Evolutionary conservation across 495 filamentous ascomycete species (phyloP), one percentile per base, ranked within the genome.

Genomic region (Beverwykella pulmonaria): DNA sequence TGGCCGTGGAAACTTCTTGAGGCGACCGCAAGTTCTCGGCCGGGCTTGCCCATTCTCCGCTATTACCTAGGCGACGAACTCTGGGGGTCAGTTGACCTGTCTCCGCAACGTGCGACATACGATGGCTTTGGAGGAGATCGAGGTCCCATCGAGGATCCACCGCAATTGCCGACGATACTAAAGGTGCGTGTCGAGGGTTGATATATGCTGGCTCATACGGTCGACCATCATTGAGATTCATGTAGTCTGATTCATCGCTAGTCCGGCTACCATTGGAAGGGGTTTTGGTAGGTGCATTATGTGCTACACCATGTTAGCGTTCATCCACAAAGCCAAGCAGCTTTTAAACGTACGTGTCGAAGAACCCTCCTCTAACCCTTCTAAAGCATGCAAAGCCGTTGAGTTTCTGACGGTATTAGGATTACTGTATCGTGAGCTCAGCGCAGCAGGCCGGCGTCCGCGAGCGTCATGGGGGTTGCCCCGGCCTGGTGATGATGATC

Each of bases 51-150:
- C 55, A 70, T 34, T 76, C 72, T 25, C 39, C 52, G 62, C 73
- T 75, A 34, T 60, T 59, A 14, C 59, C 65, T 29, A 70, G 66
- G 46, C 58, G 63, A 23, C 75, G 71, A 29, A 70, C 60, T 22
- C 79, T 73, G 2, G 79, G 79, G 22, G 74, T 75, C 22, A 82
- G 74, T 52, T 81, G 78, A 26, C 80, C 80, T 20, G 72, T 78
- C 61, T 82, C 80, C n/a, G 80, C 79, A 39, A 77, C 75, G 52
- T 80, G 79, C 5, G 80, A 80, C 19, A 75, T 46, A 14, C 77
- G 75, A 55, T 79, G 77, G 50, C 66, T 81, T 23, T 78, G 69
- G 30, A 80, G 75, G 26, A 77, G 59, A 30, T 79, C 73, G 5
- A 81, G 63, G 52, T 80, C 75, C 1, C 41, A 47, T 30, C 65